These are phyloP conservation scores for Starmerella bombi DNA, from an alignment of 805 yeast genomes.

Conservation along the genomic window DNA sequence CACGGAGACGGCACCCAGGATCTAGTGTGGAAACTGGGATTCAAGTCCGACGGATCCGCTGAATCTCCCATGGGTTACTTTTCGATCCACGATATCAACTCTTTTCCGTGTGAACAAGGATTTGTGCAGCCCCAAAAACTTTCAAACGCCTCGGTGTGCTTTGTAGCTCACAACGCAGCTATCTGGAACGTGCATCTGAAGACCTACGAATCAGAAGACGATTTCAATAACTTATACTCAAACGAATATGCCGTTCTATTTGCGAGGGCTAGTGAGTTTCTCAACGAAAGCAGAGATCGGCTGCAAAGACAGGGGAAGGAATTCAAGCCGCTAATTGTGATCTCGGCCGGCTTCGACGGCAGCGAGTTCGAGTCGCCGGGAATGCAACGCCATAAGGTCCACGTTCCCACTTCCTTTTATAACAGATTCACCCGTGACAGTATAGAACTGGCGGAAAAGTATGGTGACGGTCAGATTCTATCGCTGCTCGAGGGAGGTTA, in stretches of 20 bases:
- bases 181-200: slow-evolving; percentile 77
- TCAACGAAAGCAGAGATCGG: slow-evolving; percentile 1
- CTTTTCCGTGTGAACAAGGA: slow-evolving; percentile 72
- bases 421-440: slow-evolving; percentile 60
- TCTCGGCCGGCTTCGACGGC: slow-evolving; percentile 83
- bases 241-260: slow-evolving; percentile 48
- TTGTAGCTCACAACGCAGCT: slow-evolving; percentile 60
- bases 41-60: slow-evolving; percentile 28
- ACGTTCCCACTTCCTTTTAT: slow-evolving; percentile 71
- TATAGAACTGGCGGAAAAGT: slow-evolving; percentile 51
- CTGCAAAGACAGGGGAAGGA: slow-evolving; percentile 25
- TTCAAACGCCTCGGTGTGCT: slow-evolving; percentile 64
- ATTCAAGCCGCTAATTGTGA: slow-evolving; percentile 47
- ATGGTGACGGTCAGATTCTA: slow-evolving; percentile 45
- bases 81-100: slow-evolving; percentile 72
- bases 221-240: slow-evolving; percentile 49
- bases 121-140: slow-evolving; percentile 59
- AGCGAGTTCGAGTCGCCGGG: slow-evolving; percentile 68
- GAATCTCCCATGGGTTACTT: slow-evolving; percentile 50
- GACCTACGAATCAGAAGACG: slow-evolving; percentile 48
- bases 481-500: slow-evolving; percentile 79
- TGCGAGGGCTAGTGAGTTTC: slow-evolving; percentile 51
- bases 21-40: slow-evolving; percentile 67
- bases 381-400: slow-evolving; percentile 74
- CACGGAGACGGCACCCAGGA: slow-evolving; percentile 88